phyloP scores from a whole-genome alignment of 1,284 basidiomycete species.

The Termitomyces sp. region DNA sequence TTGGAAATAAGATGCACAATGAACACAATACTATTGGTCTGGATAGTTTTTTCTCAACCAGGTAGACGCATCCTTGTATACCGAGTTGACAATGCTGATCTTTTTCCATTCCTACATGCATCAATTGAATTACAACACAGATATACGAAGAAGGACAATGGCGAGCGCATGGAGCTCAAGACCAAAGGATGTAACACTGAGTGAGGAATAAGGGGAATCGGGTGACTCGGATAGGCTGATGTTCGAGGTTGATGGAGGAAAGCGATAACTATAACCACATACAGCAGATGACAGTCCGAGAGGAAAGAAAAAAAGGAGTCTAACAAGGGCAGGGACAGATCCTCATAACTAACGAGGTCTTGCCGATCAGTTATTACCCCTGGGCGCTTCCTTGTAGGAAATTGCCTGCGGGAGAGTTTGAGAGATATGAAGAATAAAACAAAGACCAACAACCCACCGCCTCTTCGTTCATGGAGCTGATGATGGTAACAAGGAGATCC shows the following conservation, averaged over 20 bases:
- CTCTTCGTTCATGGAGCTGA: constrained; percentile 91
- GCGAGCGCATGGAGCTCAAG: constrained; percentile 8
- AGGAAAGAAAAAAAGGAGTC: constrained; percentile 4
- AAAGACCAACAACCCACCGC: constrained; percentile 42
- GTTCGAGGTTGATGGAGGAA: constrained; percentile 10
- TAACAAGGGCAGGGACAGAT: neutral
- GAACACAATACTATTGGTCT: neutral
- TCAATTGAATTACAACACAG: constrained; percentile 20
- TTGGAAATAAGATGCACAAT: neutral
- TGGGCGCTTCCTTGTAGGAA: constrained; percentile 81
- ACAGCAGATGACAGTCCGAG: constrained; percentile 12
- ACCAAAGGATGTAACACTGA: constrained; percentile 13
- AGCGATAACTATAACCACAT: constrained; percentile 21
- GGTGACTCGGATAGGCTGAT: constrained; percentile 18
- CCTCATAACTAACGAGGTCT: neutral
- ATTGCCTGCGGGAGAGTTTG: constrained; percentile 53
- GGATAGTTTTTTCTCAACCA: neutral
- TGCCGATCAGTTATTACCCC: constrained; percentile 32
- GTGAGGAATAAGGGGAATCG: constrained; percentile 7
- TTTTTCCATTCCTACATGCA: constrained; percentile 22
- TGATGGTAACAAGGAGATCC: constrained; percentile 85
- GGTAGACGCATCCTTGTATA: neutral
- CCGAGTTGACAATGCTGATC: constrained; percentile 7
- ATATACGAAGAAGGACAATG: constrained; percentile 16
- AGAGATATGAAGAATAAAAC: neutral